Base-by-base conservation (phyloP, 805 yeast species). In the Candida parachauliodes region DNA sequence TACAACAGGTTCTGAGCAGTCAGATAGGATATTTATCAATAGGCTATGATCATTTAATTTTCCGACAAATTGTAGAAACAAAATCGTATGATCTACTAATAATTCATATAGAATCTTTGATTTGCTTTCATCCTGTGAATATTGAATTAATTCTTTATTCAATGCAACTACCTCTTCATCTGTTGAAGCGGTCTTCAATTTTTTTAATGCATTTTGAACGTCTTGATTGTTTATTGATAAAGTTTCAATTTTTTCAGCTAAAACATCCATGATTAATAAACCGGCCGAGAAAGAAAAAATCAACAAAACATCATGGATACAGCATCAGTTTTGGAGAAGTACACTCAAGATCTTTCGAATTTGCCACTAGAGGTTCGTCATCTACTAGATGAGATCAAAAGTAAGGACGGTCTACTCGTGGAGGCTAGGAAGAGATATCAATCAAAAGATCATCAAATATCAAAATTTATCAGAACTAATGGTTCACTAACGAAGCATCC, bases 341-440 rank as follows among this genome's bases (percentile, higher is more conserved):
- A 66, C 42, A 67, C 72, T 2, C 81, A 76, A 54, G 83, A 78
- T 47, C 68, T 91, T 29, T 79, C 91, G 8, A 91, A 89, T 50
- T 71, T 93, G 30, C 96, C 96, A 17, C 80, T 87, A 4, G 98
- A 91, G 59, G 73, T 91, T 30, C 81, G 81, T 37, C 87, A 84
- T 51, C 63, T 88, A 25, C 63, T 91, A 33, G 84, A 84, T 36
- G 98, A 93, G 58, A 72, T 91, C 25, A 74, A 81, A 36, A 74
- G 70, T 26, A 77, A 81, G 42, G 98, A 91, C 54, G 50, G 69
- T 27, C 77, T 75, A 49, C 65, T 82, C 20, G 75, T 76, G 50
- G 94, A 85, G 39, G 69, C 76, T 6, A 71, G 86, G 39, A 77
- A 77, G 52, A 75, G 83, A 48, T 74, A 79, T 45, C 79, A 74